A percentile compares a stretch with the other conserved stretches of the same genome.
These are phyloP conservation scores for Phaeotremella fagi DNA, from an alignment of 768 basidiomycete species.

Conservation along the genomic window DNA sequence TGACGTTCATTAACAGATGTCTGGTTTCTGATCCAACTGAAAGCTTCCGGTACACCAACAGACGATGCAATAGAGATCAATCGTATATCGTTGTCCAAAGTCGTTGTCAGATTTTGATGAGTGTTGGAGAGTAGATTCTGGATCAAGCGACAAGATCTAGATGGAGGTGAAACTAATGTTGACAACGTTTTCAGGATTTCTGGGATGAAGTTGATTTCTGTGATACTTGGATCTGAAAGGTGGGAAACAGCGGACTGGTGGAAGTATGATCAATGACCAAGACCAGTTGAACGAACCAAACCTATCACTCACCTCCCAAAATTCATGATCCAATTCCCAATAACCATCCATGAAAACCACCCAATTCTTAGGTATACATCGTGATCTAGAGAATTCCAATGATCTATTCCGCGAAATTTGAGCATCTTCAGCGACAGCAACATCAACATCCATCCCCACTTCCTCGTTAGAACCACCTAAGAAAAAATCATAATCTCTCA, in stretches of 20 bases:
- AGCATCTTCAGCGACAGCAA: constrained; percentile 6
- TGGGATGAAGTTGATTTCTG: constrained; percentile 32
- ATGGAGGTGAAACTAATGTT: constrained; percentile 24
- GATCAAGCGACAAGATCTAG: constrained; percentile 17
- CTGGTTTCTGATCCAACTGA: constrained; percentile 23
- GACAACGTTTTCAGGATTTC: constrained; percentile 25
- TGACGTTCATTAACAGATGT: constrained; percentile 1
- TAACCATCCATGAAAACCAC: constrained; percentile 40
- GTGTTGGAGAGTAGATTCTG: constrained; percentile 20
- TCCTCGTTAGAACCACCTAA: not conserved
- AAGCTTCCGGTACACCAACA: constrained; percentile 22
- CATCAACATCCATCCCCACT: constrained; percentile 11
- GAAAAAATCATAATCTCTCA: constrained; percentile 22
- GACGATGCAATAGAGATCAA: constrained; percentile 14
- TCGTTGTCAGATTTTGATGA: constrained; percentile 5
- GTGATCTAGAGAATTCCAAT: constrained; percentile 23
- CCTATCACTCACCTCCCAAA: constrained; percentile 29
- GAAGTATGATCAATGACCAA: not conserved
- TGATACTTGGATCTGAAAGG: constrained; percentile 34
- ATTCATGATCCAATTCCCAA: constrained; percentile 35
- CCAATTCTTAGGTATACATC: constrained; percentile 37
- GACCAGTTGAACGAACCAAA: not conserved
- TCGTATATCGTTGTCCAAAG: constrained; percentile 12
- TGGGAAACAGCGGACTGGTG: constrained; percentile 20
- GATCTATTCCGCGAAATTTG: constrained; percentile 5